Conservation (phyloP, 2,329 filamentous ascomycete genomes). For the Cladophialophora chaetospira region DNA sequence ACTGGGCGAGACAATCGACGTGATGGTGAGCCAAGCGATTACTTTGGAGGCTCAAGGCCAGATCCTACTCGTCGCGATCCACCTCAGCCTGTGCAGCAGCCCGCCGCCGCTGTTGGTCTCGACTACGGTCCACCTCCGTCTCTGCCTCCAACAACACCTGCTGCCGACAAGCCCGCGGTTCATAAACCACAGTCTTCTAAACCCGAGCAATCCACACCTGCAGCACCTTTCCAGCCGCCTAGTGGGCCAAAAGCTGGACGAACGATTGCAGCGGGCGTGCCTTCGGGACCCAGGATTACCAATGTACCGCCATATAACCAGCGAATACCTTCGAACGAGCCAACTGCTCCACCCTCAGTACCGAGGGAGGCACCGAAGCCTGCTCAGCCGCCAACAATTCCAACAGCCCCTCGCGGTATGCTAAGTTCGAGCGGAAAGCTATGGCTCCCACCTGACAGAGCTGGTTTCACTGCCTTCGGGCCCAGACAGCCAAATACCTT, state of each 20-base stretch:
- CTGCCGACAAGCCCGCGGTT: constrained; percentile 19
- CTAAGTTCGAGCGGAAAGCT: too few relatives aligned
- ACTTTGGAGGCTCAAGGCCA: constrained; percentile 27
- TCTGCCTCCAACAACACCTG: constrained; percentile 27
- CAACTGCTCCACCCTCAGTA: constrained; percentile 17
- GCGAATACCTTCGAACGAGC: constrained; percentile 28
- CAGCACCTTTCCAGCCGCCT: constrained; percentile 41
- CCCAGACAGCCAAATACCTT: constrained; percentile 23
- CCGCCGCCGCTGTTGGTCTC: constrained; percentile 26
- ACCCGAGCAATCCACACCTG: constrained; percentile 6
- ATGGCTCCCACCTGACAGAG: constrained; percentile 27
- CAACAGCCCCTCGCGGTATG: constrained; percentile 32
- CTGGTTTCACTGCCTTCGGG: constrained; percentile 21
- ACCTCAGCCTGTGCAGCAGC: constrained; percentile 19
- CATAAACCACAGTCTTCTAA: constrained; percentile 17
- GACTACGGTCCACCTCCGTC: constrained; percentile 34
- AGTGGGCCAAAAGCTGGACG: constrained; percentile 50
- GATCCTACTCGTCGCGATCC: constrained; percentile 23
- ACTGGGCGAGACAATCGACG: constrained; percentile 26
- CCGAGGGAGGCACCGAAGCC: constrained; percentile 21
- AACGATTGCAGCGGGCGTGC: constrained; percentile 19
- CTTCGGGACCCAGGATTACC: constrained; percentile 29
- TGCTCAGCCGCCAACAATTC: constrained; percentile 19
- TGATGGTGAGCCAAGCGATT: constrained; percentile 31
- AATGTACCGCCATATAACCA: constrained; percentile 24